A percentile compares a stretch with the other conserved stretches of the same genome.
Conservation (phyloP, 257 asterid genomes). For the Primulina eburnea region DNA sequence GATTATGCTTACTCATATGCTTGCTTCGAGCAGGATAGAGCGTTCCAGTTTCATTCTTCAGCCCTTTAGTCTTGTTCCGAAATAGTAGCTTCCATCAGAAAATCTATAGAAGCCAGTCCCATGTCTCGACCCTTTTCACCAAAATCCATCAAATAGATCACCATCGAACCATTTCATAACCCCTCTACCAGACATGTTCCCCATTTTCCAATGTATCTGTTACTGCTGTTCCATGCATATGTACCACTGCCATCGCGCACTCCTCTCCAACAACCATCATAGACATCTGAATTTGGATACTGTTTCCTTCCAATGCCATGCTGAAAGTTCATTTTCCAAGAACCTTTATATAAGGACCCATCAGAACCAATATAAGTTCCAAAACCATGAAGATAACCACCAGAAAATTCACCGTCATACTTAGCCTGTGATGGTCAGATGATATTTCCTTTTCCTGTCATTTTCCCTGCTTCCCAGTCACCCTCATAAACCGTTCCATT, state of each 20-base stretch:
- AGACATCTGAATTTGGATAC: constrained; percentile 72
- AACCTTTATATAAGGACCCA: constrained; percentile 76
- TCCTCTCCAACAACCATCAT: constrained; percentile 96
- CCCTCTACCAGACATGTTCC: constrained; percentile 81
- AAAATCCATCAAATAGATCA: constrained; percentile 81
- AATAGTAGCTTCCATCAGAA: constrained; percentile 81
- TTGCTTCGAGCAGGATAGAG: constrained; percentile 69
- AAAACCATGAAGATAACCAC: constrained; percentile 78
- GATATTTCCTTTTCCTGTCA: constrained; percentile 88
- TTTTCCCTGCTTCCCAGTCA: constrained; percentile 87
- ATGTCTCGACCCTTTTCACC: constrained; percentile 76
- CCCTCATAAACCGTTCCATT: constrained; percentile 86
- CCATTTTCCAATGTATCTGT: constrained; percentile 85
- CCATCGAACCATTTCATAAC: constrained; percentile 89
- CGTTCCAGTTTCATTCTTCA: constrained; percentile 87
- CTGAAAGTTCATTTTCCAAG: constrained; percentile 82
- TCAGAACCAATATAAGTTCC: constrained; percentile 70
- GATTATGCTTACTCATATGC: constrained; percentile 41
- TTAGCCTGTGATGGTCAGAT: constrained; percentile 71
- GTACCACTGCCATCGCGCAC: constrained; percentile 88
- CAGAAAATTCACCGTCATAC: constrained; percentile 88
- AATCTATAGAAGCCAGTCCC: constrained; percentile 81
- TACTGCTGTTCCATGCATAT: constrained; percentile 74
- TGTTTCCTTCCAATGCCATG: constrained; percentile 88
- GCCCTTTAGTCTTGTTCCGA: constrained; percentile 88